A percentile compares a stretch with the other conserved stretches of the same genome.
These are phyloP conservation scores for Malus hybrid DNA, from an alignment of 331 rosid species.

Conservation along the genomic window DNA sequence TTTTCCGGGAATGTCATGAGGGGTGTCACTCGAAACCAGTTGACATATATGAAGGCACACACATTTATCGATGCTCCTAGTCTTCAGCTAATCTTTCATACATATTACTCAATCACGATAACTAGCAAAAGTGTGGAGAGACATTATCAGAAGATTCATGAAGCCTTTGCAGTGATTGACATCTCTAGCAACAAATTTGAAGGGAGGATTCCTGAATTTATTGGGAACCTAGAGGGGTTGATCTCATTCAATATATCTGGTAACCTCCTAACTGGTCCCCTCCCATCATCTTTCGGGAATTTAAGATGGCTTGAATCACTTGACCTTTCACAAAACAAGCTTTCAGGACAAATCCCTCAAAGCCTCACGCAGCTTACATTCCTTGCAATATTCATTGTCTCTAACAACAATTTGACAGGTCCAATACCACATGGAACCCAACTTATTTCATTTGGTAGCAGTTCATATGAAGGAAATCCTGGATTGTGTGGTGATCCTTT, in stretches of 20 bases:
- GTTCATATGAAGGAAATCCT: not conserved
- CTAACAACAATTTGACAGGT: not conserved
- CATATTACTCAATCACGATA: not conserved
- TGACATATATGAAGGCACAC: not conserved
- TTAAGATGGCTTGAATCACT: not conserved
- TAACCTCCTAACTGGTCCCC: not conserved
- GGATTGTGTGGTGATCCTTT: not conserved
- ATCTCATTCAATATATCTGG: too few species aligned
- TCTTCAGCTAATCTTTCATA: too few species aligned
- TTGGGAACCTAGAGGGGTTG: too few species aligned
- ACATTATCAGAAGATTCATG: not conserved
- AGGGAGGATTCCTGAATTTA: too few species aligned
- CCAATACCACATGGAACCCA: not conserved
- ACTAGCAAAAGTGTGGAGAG: not conserved
- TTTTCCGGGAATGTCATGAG: not conserved
- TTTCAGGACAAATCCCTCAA: not conserved
- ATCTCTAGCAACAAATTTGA: not conserved
- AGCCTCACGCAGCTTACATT: too few species aligned
- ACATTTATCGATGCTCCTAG: too few species aligned
- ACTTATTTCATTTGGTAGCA: not conserved
- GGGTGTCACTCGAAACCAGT: not conserved
- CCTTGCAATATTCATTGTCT: not conserved
- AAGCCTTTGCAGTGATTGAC: not conserved
- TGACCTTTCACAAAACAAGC: not conserved
- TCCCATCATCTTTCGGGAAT: not conserved